A percentile compares a stretch with the other conserved stretches of the same genome.
Evolutionary conservation across 140 eudicot species (phyloP).

Genomic region (Stevia rebaudiana): DNA sequence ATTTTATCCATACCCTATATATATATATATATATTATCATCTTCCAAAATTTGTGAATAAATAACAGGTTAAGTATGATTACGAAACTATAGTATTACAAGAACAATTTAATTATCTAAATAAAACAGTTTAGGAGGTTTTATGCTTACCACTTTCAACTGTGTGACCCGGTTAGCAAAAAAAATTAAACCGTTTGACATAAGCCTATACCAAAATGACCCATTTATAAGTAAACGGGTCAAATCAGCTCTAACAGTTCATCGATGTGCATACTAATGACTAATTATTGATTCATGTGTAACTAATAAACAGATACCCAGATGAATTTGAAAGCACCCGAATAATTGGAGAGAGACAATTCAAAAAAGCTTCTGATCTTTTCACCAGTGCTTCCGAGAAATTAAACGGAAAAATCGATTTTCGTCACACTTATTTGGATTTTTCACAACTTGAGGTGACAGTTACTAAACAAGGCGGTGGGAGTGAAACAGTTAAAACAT

Average conservation of each 20-base stretch:
- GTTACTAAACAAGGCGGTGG: constrained; percentile 64
- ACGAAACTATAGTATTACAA: not conserved
- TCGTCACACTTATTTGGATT: constrained; percentile 75
- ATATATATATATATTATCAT: too few relatives aligned
- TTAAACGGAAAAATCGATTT: constrained; percentile 72
- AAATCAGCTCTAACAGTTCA: not conserved
- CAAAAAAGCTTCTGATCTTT: constrained; percentile 76
- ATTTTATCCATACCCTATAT: too few relatives aligned
- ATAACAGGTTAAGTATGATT: not conserved
- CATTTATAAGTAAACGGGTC: constrained; percentile 5
- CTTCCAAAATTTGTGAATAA: not conserved
- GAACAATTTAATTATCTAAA: not conserved
- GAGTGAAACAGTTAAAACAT: constrained; percentile 58
- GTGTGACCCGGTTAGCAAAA: not conserved
- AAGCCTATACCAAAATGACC: not conserved
- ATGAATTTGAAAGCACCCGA: constrained; percentile 97
- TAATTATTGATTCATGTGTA: constrained; percentile 8
- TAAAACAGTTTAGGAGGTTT: not conserved
- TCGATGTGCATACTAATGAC: not conserved
- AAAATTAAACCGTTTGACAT: not conserved
- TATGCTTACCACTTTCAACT: not conserved
- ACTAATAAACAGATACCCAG: constrained; percentile 58
- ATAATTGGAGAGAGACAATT: constrained; percentile 90
- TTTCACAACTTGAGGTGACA: constrained; percentile 74
- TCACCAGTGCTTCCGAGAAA: constrained; percentile 70